Evolutionary conservation across 2,329 filamentous ascomycete genomes (phyloP).

Genomic region (Phaeophleospora eucalypticola): DNA sequence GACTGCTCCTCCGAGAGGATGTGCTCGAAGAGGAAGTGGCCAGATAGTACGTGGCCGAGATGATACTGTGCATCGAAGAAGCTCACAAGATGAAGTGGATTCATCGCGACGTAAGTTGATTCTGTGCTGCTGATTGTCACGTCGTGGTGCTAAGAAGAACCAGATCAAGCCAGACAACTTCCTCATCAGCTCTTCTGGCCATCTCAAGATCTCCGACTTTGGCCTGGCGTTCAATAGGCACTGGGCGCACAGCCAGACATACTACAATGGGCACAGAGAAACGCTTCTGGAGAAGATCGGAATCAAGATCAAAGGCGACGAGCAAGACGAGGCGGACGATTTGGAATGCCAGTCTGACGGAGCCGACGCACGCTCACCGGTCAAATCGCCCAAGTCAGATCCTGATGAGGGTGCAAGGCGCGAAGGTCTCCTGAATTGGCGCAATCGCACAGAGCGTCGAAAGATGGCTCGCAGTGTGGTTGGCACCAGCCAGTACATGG

Average conservation of each 20-base stretch:
- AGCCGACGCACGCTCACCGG: constrained; percentile 10
- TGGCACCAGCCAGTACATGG: constrained; percentile 97
- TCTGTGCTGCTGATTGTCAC: background rate
- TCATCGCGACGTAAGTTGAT: constrained; percentile 68
- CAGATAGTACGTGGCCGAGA: constrained; percentile 87
- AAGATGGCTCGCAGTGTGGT: constrained; percentile 79
- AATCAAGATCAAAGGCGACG: constrained; percentile 69
- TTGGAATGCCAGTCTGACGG: constrained; percentile 9
- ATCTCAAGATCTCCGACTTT: constrained; percentile 95
- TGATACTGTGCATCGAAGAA: constrained; percentile 92
- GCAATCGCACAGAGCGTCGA: constrained; percentile 53
- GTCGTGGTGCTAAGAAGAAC: too few species aligned
- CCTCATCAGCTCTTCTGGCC: constrained; percentile 78
- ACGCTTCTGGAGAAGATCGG: constrained; percentile 71
- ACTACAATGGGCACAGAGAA: constrained; percentile 80
- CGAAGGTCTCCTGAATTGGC: constrained; percentile 39
- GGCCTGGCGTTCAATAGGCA: constrained; percentile 92
- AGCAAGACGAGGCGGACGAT: constrained; percentile 60
- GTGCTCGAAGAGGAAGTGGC: constrained; percentile 73
- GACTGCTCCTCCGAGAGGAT: constrained; percentile 78
- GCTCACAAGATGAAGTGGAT: constrained; percentile 85
- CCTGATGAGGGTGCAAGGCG: constrained; percentile 23
- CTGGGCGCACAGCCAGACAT: constrained; percentile 85
- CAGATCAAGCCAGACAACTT: constrained; percentile 89
- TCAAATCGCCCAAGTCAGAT: constrained; percentile 19